These are phyloP conservation scores for Astragalus glycyphyllos DNA, from an alignment of 306 rosid genomes.

Conservation along the genomic window DNA sequence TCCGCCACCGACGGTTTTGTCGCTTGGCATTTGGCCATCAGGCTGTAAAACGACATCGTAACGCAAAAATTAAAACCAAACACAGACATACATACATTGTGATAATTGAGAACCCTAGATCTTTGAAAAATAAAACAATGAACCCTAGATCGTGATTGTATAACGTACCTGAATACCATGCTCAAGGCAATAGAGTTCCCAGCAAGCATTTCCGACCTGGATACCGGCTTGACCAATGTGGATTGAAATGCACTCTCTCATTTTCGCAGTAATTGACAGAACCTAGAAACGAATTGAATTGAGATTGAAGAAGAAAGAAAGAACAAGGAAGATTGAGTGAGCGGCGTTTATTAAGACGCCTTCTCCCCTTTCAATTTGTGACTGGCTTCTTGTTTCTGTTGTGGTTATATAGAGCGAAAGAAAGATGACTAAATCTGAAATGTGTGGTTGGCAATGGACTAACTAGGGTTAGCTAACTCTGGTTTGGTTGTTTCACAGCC, in stretches of 20 bases:
- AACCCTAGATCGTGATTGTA: background rate
- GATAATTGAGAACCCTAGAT: background rate
- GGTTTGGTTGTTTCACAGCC: slow-evolving; percentile 36
- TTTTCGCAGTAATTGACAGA: slow-evolving; percentile 30
- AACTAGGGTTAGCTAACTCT: slow-evolving; percentile 52
- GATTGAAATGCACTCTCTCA: slow-evolving; percentile 88
- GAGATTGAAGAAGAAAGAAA: background rate
- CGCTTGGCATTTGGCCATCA: slow-evolving; percentile 87
- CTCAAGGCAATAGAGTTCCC: slow-evolving; percentile 89
- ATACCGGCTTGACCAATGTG: slow-evolving; percentile 93
- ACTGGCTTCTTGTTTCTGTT: background rate
- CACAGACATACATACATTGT: background rate
- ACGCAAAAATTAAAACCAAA: background rate
- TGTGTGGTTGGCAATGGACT: slow-evolving; percentile 46
- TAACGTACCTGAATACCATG: slow-evolving; percentile 68
- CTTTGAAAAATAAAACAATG: background rate
- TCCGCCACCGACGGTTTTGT: slow-evolving; percentile 83
- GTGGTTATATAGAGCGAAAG: slow-evolving; percentile 32
- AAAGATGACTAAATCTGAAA: slow-evolving; percentile 40
- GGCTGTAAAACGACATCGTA: slow-evolving; percentile 46
- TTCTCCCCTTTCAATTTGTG: slow-evolving; percentile 29
- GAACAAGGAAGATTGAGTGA: background rate
- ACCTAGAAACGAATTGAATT: background rate
- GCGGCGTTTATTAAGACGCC: slow-evolving; percentile 89
- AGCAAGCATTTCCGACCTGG: slow-evolving; percentile 85